phyloP scores from a whole-genome alignment of 805 yeast genomes.

The Ogataea ramenticola region DNA sequence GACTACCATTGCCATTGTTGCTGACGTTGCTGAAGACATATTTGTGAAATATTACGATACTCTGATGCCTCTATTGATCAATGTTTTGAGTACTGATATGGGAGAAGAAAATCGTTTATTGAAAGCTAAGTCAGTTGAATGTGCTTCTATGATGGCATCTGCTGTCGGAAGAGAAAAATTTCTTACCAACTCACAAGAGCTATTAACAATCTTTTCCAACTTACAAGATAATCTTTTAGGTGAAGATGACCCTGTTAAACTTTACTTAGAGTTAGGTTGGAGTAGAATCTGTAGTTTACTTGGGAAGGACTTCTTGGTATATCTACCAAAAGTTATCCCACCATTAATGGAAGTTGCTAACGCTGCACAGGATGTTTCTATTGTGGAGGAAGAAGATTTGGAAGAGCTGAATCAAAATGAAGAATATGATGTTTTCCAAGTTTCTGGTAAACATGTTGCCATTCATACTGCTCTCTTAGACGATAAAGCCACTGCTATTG shows the following conservation, averaged over 20 bases:
- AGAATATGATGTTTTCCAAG: constrained; percentile 91
- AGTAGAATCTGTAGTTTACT: constrained; percentile 83
- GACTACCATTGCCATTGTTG: constrained; percentile 93
- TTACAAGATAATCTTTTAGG: constrained; percentile 52
- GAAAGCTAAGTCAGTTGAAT: constrained; percentile 92
- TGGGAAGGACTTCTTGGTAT: constrained; percentile 81
- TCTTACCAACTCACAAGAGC: constrained; percentile 61
- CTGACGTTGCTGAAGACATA: constrained; percentile 88
- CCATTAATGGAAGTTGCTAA: constrained; percentile 82
- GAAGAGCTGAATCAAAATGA: constrained; percentile 77
- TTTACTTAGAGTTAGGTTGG: constrained; percentile 93
- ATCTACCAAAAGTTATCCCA: constrained; percentile 78
- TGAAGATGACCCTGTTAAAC: constrained; percentile 83
- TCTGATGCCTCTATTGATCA: constrained; percentile 79
- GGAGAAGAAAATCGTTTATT: constrained; percentile 72
- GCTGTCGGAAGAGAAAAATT: constrained; percentile 95
- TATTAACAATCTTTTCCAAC: constrained; percentile 62
- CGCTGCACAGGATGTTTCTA: constrained; percentile 81
- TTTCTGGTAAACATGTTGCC: constrained; percentile 89
- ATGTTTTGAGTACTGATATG: constrained; percentile 71
- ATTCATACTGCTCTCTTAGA: constrained; percentile 92
- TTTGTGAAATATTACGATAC: constrained; percentile 91
- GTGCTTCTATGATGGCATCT: constrained; percentile 86
- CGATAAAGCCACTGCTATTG: constrained; percentile 90
- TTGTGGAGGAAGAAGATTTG: constrained; percentile 83